A percentile compares a stretch with the other conserved stretches of the same genome.
Evolutionary conservation across 169 alveolate genomes (phyloP).

Genomic region (Eimeria tenella): DNA sequence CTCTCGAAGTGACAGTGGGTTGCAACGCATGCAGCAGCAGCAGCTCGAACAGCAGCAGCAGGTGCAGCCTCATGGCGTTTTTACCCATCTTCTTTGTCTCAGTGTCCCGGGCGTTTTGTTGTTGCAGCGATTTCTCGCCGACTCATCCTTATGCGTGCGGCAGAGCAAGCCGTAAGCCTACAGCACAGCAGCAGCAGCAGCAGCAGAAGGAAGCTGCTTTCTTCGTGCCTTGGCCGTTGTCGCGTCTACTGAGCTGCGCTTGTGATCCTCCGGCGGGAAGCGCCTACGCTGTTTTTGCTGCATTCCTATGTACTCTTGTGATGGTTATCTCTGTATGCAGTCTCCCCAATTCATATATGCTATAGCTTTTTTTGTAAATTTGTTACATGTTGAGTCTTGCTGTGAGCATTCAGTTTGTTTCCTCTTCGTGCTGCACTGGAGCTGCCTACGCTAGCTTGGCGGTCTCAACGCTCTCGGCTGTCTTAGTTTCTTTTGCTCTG

Average conservation of each 20-base stretch:
- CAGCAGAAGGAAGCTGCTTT: not conserved
- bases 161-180: slow-evolving; percentile 69
- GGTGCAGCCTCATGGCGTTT: not conserved
- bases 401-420: no score
- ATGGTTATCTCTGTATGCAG: no score
- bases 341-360: no score
- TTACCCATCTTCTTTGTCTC: not conserved
- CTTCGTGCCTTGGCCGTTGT: no score
- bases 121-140: slow-evolving; percentile 71
- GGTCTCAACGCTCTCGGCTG: no score
- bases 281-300: not conserved
- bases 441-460: no score
- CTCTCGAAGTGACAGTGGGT: slow-evolving; percentile 61
- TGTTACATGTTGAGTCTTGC: no score
- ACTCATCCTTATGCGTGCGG: slow-evolving; percentile 76
- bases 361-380: no score
- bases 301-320: not conserved
- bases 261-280: no score
- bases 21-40: slow-evolving; percentile 35
- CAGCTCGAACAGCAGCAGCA: slow-evolving; percentile 12
- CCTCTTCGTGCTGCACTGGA: no score
- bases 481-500: no score
- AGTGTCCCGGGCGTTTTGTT: not conserved
- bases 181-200: slow-evolving; percentile 44
- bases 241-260: no score